Percentiles rank a stretch among this genome's conserved stretches.
Evolutionary conservation across 1,284 basidiomycete genomes (phyloP).

Genomic region (Trichosporon sp.): DNA sequence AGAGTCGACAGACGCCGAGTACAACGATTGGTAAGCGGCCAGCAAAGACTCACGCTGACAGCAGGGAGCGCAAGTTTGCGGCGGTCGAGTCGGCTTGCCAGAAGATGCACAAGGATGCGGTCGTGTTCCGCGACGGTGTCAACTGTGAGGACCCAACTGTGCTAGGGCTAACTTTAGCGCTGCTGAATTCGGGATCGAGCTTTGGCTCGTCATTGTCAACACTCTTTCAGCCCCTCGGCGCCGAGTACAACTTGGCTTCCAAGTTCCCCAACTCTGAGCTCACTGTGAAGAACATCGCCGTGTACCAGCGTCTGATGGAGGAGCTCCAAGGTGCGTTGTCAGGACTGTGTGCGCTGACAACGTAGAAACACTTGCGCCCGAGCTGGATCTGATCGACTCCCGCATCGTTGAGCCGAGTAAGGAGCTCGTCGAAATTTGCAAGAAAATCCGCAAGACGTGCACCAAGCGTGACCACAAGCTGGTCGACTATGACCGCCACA

Average conservation of each 20-base stretch:
- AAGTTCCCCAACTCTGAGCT: slow-evolving; percentile 76
- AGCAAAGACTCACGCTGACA: neutral
- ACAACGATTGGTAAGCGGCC: slow-evolving; percentile 57
- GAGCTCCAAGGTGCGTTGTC: slow-evolving; percentile 66
- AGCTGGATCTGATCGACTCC: slow-evolving; percentile 92
- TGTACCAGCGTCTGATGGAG: slow-evolving; percentile 74
- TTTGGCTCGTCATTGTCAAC: slow-evolving; percentile 76
- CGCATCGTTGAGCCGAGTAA: slow-evolving; percentile 82
- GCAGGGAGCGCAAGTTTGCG: slow-evolving; percentile 69
- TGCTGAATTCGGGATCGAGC: slow-evolving; percentile 76
- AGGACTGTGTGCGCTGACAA: neutral
- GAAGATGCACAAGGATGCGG: slow-evolving; percentile 89
- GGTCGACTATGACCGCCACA: slow-evolving; percentile 92
- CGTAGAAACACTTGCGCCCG: slow-evolving; percentile 72
- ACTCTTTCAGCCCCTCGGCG: slow-evolving; percentile 77
- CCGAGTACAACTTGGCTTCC: slow-evolving; percentile 77
- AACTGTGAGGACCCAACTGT: slow-evolving; percentile 62
- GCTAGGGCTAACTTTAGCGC: slow-evolving; percentile 59
- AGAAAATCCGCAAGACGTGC: slow-evolving; percentile 88
- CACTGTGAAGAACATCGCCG: slow-evolving; percentile 76
- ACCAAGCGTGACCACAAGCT: slow-evolving; percentile 98
- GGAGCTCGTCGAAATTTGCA: slow-evolving; percentile 84
- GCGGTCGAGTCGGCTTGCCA: slow-evolving; percentile 78
- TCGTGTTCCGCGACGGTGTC: slow-evolving; percentile 81
- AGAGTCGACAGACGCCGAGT: slow-evolving; percentile 86